Base-by-base conservation (phyloP, 108 stramenopile species). In the Skeletonema marinoi region DNA sequence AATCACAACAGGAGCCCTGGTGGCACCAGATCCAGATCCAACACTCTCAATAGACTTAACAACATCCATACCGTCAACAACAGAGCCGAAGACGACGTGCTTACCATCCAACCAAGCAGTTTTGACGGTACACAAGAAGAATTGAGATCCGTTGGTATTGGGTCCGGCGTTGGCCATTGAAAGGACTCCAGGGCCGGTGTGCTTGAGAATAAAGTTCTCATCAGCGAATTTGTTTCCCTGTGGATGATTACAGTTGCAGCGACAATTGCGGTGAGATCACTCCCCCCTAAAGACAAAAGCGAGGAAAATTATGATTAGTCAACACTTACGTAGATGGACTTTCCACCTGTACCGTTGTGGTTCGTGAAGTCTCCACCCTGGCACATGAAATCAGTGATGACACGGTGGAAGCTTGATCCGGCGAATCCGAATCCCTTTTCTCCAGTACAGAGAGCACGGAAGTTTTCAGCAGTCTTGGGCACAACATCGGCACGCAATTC, bases 391-490 rank as follows among this genome's bases (percentile, higher is more conserved):
- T 89, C 88, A 8, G 96, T 96, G 81, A 99, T 98, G 66, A 99
- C 87, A 61, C 98, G 93, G 82, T 99, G 98, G 86, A 99, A 99
- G 59, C 70, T 42, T 4, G 81, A 91, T 66, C 94, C 96, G 73
- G 95, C 92, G 78, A 89, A 98, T 35, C 96, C 96, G 31, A 83
- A 73, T 56, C 98, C 98, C 74, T 97, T 97, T 78, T 75, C 66
- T 66, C 90, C 90, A 3, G 91, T 92, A 48, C 91, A 89, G 10
- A 81, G 56, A 44, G 80, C 78, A 59, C 83, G 64, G 62, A 94
- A 94, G 77, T 94, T 94, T 75, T 97, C 98, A 19, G 96, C 96
- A 0, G 98, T 98, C 78, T 95, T 96, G 65, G 98, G 98, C 8
- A 97, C 98, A 17, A 91, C 87, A 56, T 96, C 93, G 4, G 88